Evolutionary conservation across 768 basidiomycete species (phyloP).

Genomic region (Tulasnella sp.): DNA sequence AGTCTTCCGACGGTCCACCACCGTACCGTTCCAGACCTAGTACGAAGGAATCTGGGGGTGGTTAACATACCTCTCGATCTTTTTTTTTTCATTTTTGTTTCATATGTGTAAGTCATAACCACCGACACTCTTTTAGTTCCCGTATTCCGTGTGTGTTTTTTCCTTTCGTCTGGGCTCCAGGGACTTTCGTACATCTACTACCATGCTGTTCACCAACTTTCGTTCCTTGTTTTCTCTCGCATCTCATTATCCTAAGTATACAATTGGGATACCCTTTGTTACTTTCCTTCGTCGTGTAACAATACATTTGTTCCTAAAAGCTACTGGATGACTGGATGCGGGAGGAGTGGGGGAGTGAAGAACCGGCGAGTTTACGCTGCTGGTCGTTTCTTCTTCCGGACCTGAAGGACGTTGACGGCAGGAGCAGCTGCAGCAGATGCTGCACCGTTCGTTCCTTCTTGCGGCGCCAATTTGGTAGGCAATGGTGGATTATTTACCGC

Average conservation of each 20-base stretch:
- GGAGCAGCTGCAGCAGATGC: neutral
- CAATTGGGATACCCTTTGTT: neutral
- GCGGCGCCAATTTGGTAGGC: neutral
- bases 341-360: neutral
- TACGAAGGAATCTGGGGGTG: neutral
- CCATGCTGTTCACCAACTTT: neutral
- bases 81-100: neutral
- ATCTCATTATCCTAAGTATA: neutral
- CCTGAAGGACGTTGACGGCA: slow-evolving; percentile 22
- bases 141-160: no score
- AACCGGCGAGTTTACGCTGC: neutral
- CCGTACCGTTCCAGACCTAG: neutral
- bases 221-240: neutral
- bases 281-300: neutral
- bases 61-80: neutral
- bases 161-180: no score
- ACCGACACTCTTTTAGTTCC: no score
- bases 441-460: neutral
- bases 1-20: neutral
- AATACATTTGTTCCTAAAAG: neutral
- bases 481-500: slow-evolving; percentile 18
- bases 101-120: no score
- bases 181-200: no score
- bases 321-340: neutral
- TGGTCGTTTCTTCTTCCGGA: slow-evolving; percentile 23